phyloP scores from a whole-genome alignment of 1,284 basidiomycete species.

The Leccinum subspadiceum region DNA sequence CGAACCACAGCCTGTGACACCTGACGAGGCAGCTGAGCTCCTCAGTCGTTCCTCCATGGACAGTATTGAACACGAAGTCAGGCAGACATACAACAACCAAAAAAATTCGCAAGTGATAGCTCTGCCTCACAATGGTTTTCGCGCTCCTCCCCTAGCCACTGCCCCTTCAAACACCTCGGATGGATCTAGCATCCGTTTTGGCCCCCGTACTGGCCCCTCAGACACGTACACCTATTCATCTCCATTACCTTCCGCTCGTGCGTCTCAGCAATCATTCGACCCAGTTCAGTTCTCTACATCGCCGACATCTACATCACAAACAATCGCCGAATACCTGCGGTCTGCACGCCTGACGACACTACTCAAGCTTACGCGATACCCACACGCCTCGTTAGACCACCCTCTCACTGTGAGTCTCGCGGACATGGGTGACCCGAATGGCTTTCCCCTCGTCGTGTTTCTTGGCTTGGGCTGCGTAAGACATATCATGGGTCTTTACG shows the following conservation, averaged over 20 bases:
- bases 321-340: constrained; percentile 80
- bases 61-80: constrained; percentile 79
- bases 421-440: constrained; percentile 81
- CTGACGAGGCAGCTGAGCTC: constrained; percentile 59
- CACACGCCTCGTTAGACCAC: constrained; percentile 70
- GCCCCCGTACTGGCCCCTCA: constrained; percentile 14
- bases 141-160: constrained; percentile 24
- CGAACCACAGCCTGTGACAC: constrained; percentile 45
- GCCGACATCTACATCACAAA: constrained; percentile 56
- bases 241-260: constrained; percentile 44
- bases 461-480: constrained; percentile 92
- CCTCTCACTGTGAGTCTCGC: constrained; percentile 88
- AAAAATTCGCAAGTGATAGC: constrained; percentile 41
- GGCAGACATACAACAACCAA: constrained; percentile 62
- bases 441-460: constrained; percentile 87
- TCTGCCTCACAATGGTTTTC: constrained; percentile 28
- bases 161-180: constrained; percentile 31
- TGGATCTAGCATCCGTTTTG: constrained; percentile 25
- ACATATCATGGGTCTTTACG: constrained; percentile 92
- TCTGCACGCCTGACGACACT: constrained; percentile 84
- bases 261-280: constrained; percentile 47
- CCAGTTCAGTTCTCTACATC: constrained; percentile 40
- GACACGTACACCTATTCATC: constrained; percentile 32
- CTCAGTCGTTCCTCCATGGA: constrained; percentile 78
- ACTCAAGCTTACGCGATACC: constrained; percentile 73